Evolutionary conservation across 805 yeast species (phyloP), one percentile per base, ranked within the genome.

Genomic region (Starmerella davenportii): DNA sequence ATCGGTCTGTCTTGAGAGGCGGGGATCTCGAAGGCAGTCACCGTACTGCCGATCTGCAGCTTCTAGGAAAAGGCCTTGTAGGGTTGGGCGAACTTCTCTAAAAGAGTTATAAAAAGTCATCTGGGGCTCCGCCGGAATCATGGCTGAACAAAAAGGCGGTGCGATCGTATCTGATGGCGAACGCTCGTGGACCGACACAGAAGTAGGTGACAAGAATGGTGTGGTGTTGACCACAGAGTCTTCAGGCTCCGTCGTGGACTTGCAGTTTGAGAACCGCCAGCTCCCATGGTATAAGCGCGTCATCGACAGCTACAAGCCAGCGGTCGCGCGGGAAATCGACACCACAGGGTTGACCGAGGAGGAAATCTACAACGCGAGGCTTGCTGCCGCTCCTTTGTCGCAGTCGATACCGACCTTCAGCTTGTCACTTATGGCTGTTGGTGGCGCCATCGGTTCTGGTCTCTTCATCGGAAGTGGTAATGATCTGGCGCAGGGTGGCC

Each of bases 211-310:
- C n/a, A n/a, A n/a, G n/a, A n/a, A n/a, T n/a, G n/a, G n/a, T n/a
- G n/a, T n/a, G n/a, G n/a, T n/a, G n/a, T n/a, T n/a, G n/a, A n/a
- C n/a, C n/a, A n/a, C n/a, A n/a, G n/a, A n/a, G n/a, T n/a, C n/a
- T n/a, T n/a, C n/a, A n/a, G n/a, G n/a, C n/a, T n/a, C 77, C 40
- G 74, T 80, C 44, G 62, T 81, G 43, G 59, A 70, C 40, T 80
- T 82, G 21, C 85, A 79, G 60, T 78, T 80, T 64, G 80, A 85
- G 80, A 65, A 74, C 43, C 84, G 90, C 11, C 60, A 77, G 35
- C 79, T 65, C 66, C 93, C 93, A 38, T n/a, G n/a, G n/a, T n/a
- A n/a, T n/a, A n/a, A n/a, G n/a, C 34, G 44, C 17, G 44, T 44
- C n/a, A 15, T 33, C 16, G 45, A 46, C 30, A 45, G 49, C 18